Evolutionary conservation across 305 asterid genomes (phyloP).

Genomic region (Nicotiana rustica): DNA sequence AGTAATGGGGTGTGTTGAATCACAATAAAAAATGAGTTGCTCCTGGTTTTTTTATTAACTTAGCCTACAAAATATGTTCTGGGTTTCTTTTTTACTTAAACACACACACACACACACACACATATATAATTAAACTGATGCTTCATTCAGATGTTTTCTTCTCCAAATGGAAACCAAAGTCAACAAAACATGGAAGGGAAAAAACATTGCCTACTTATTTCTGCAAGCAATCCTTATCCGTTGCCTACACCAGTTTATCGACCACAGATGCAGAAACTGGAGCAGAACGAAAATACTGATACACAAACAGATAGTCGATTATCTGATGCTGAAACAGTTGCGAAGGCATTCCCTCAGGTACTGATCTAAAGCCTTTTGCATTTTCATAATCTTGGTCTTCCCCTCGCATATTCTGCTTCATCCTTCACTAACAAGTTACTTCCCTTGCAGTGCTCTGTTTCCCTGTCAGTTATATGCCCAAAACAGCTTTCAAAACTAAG

Average conservation of each 20-base stretch:
- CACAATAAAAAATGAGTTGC: slow-evolving; percentile 8
- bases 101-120: background rate
- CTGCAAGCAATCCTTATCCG: slow-evolving; percentile 95
- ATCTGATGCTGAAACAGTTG: slow-evolving; percentile 88
- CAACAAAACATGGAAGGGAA: slow-evolving; percentile 74
- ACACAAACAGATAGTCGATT: slow-evolving; percentile 65
- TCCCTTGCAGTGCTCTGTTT: slow-evolving; percentile 79
- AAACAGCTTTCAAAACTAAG: slow-evolving; percentile 87
- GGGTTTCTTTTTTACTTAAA: slow-evolving; percentile 19
- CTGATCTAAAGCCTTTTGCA: slow-evolving; percentile 27
- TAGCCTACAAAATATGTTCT: slow-evolving; percentile 7
- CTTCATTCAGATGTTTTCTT: slow-evolving; percentile 72
- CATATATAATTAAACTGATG: slow-evolving; percentile 37
- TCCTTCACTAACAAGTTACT: slow-evolving; percentile 37
- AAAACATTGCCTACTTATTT: slow-evolving; percentile 89
- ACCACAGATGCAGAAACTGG: slow-evolving; percentile 65
- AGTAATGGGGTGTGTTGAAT: background rate
- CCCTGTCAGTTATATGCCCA: slow-evolving; percentile 93
- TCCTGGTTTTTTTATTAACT: slow-evolving; percentile 4
- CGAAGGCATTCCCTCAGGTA: slow-evolving; percentile 90
- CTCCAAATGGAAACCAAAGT: slow-evolving; percentile 63
- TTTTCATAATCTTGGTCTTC: slow-evolving; percentile 27
- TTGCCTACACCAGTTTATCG: slow-evolving; percentile 85
- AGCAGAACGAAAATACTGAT: slow-evolving; percentile 64
- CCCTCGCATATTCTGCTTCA: slow-evolving; percentile 36